Base-by-base conservation (phyloP, 2,329 filamentous ascomycete species). In the Alternaria triticimaculans region DNA sequence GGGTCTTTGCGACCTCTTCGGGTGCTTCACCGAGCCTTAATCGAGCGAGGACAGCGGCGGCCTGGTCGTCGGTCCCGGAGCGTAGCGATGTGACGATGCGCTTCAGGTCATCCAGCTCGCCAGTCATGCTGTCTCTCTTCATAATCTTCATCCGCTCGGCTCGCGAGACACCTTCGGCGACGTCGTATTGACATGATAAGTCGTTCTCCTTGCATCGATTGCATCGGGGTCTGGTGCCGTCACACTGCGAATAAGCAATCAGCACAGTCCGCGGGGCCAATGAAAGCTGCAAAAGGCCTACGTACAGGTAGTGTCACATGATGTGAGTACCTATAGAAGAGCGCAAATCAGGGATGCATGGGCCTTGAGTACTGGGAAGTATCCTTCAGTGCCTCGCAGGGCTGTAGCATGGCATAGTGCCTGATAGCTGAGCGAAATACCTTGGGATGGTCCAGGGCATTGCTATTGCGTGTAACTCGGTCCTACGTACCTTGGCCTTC, bases 141-240 rank as follows among this genome's bases (percentile, higher is more conserved):
- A 72, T 59, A 12, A 72, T 54, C 48, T 71, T 74, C 72, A 74
- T 72, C 14, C 72, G 69, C 55, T 73, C 70, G 10, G 70, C 69
- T 51, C 72, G 64, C 15, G 70, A 71, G 8, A 74, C 70, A 12
- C 72, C 72, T 55, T 72, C 70, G 23, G 72, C 59, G 4, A 73
- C 72, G 67, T 74, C 72, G 30, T 71, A 74, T 48, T 69, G 69
- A 59, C 72, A 74, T 14, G 55, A 11, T 18, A 65, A 33, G 23
- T 72, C 63, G 26, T 68, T 68, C 37, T 72, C 67, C 37, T 33
- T 65, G 63, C 72, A 74, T 25, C 72, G 66, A 10, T 59, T 69
- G 51, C 72, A 74, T 41, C 58, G 63, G 26, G 72, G 72, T 26
- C 72, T 68, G 3, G 58, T 56, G 33, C 69, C 72, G 62, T 74